A percentile compares a stretch with the other conserved stretches of the same genome.
phyloP scores from a whole-genome alignment of 306 rosid species.

The Rubus parviflorus region DNA sequence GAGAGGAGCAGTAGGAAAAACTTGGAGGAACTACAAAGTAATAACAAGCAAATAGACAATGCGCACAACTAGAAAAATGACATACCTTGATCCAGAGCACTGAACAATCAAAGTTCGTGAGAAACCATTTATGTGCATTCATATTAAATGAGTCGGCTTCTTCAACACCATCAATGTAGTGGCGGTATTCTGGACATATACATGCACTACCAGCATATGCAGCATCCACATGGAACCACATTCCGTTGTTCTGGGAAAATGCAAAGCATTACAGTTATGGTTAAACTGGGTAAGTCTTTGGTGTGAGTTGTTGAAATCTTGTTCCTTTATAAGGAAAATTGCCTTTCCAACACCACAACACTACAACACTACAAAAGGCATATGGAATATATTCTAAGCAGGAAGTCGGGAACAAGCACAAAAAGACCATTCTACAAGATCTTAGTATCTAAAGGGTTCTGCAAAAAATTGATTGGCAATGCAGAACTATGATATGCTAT shows the following conservation, averaged over 20 bases:
- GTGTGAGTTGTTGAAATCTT: constrained; percentile 13
- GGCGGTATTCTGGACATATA: constrained; percentile 90
- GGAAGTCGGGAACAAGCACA: neutral
- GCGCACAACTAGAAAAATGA: constrained; percentile 2
- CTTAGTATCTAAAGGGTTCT: neutral
- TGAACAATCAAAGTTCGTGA: constrained; percentile 93
- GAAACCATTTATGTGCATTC: constrained; percentile 96
- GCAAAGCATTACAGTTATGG: constrained; percentile 20
- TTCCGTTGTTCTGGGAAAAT: constrained; percentile 51
- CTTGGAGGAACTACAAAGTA: too few relatives aligned
- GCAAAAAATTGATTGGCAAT: neutral
- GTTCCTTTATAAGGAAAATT: neutral
- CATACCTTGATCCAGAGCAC: constrained; percentile 89
- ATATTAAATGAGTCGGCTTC: constrained; percentile 88
- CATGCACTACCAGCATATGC: constrained; percentile 99
- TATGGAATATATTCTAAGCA: neutral
- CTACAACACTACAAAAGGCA: neutral
- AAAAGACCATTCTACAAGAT: neutral
- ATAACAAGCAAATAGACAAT: neutral
- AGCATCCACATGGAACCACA: constrained; percentile 97
- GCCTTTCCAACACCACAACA: neutral
- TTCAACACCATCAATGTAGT: constrained; percentile 78
- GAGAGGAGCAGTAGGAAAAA: neutral
- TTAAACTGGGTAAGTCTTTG: constrained; percentile 21
- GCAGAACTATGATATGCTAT: neutral